These are phyloP conservation scores for Erythrobasidium hasegawianum DNA, from an alignment of 1,284 basidiomycete genomes.

Conservation along the genomic window DNA sequence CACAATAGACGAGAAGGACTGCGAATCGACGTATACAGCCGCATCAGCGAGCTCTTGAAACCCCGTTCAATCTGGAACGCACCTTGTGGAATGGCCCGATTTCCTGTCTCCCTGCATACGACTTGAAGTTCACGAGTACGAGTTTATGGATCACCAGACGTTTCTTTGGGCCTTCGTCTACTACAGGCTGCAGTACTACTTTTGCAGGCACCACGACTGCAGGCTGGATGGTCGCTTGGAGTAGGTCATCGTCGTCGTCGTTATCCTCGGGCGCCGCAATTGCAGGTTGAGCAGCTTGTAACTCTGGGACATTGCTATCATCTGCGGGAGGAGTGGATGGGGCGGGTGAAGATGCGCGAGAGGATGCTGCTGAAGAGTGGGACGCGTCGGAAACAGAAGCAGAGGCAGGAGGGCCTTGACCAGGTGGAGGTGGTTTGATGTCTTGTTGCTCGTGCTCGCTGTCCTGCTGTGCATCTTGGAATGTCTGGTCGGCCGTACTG, in stretches of 20 bases:
- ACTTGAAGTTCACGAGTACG: constrained; percentile 94
- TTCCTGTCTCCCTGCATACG: constrained; percentile 90
- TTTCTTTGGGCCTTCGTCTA: constrained; percentile 44
- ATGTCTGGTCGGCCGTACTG: background rate
- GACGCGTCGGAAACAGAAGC: no score
- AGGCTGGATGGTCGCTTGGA: background rate
- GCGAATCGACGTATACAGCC: no score
- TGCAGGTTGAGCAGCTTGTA: background rate
- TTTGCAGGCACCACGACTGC: background rate
- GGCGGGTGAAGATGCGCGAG: constrained; percentile 27
- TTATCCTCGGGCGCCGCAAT: background rate
- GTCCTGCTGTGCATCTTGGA: background rate
- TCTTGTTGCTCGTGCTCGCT: background rate
- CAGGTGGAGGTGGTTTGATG: background rate
- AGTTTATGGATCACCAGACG: constrained; percentile 94
- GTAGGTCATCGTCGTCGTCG: background rate
- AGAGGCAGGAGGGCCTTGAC: constrained; percentile 20
- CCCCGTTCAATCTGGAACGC: no score
- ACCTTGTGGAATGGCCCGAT: constrained; percentile 99
- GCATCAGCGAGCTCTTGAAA: no score
- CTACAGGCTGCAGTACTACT: constrained; percentile 11
- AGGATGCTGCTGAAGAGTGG: constrained; percentile 19
- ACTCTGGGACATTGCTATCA: background rate
- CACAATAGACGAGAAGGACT: constrained; percentile 97
- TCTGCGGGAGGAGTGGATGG: constrained; percentile 6